These are phyloP conservation scores for Fusarium vanettenii DNA, from an alignment of 2,329 filamentous ascomycete genomes.

Conservation along the genomic window DNA sequence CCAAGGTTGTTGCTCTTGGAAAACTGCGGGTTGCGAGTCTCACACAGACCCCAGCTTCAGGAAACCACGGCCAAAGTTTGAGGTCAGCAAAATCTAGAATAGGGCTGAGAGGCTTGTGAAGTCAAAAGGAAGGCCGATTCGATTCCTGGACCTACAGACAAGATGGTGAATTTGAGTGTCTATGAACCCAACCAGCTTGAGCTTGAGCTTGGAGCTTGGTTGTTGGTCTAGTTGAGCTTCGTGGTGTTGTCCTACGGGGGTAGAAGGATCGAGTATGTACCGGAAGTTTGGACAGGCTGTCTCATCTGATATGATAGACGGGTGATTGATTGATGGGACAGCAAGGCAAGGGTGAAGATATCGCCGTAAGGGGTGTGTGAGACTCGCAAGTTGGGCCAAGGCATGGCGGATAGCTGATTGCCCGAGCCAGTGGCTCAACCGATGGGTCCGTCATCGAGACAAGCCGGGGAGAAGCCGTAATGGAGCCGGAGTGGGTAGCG, in stretches of 20 bases:
- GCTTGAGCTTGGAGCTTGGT: background rate
- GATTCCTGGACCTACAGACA: background rate
- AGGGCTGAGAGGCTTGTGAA: background rate
- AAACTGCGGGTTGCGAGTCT: background rate
- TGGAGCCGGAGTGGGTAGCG: constrained; percentile 18
- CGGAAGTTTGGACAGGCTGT: background rate
- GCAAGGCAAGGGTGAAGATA: background rate
- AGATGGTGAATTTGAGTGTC: background rate
- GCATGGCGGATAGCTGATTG: constrained; percentile 4
- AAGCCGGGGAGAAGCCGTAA: constrained; percentile 28
- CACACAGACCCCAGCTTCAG: background rate
- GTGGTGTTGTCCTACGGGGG: background rate
- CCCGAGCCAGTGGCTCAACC: constrained; percentile 9
- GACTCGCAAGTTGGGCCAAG: background rate
- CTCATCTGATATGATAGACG: background rate
- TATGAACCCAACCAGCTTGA: background rate
- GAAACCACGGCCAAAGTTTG: background rate
- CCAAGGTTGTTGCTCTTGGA: background rate
- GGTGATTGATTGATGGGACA: background rate
- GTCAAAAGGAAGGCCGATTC: background rate
- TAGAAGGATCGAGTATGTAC: background rate
- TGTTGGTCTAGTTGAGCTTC: background rate
- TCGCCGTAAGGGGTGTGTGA: background rate
- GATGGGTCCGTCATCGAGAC: constrained; percentile 16
- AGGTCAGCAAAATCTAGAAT: background rate